Conservation (phyloP, 257 asterid genomes). For the Scutellaria baicalensis region DNA sequence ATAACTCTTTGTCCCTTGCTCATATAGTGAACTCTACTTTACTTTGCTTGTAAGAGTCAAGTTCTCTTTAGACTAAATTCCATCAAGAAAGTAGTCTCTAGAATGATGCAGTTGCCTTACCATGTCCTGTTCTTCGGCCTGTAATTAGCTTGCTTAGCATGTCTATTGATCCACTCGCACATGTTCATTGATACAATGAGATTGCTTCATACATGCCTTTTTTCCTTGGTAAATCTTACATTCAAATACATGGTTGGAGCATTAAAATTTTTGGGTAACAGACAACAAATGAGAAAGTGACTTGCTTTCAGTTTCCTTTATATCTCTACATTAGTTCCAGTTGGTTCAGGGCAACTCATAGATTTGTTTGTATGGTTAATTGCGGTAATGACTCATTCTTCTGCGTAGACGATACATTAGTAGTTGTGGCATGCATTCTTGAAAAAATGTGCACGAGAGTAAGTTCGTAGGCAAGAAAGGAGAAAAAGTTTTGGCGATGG, state of each 20-base stretch:
- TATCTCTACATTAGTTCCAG: too few species aligned
- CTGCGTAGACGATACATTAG: too few species aligned
- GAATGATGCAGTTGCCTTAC: not conserved
- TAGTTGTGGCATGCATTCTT: too few species aligned
- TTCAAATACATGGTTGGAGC: not conserved
- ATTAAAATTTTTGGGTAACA: not conserved
- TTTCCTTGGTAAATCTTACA: not conserved
- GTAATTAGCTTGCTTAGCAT: not conserved
- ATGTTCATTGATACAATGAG: not conserved
- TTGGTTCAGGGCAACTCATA: too few species aligned
- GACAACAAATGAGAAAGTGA: too few species aligned
- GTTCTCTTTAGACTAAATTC: not conserved
- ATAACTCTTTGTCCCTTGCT: not conserved
- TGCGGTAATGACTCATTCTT: too few species aligned
- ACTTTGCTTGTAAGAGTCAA: not conserved
- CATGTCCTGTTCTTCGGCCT: not conserved
- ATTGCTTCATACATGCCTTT: not conserved
- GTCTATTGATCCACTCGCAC: not conserved
- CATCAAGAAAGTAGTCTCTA: not conserved
- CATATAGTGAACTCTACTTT: not conserved
- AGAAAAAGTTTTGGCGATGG: too few species aligned
- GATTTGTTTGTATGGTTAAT: too few species aligned
- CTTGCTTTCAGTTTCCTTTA: too few species aligned
- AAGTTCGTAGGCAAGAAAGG: not conserved
- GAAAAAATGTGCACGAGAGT: not conserved